These are phyloP conservation scores for Marasmius oreades DNA, from an alignment of 1,284 basidiomycete genomes.

Conservation along the genomic window DNA sequence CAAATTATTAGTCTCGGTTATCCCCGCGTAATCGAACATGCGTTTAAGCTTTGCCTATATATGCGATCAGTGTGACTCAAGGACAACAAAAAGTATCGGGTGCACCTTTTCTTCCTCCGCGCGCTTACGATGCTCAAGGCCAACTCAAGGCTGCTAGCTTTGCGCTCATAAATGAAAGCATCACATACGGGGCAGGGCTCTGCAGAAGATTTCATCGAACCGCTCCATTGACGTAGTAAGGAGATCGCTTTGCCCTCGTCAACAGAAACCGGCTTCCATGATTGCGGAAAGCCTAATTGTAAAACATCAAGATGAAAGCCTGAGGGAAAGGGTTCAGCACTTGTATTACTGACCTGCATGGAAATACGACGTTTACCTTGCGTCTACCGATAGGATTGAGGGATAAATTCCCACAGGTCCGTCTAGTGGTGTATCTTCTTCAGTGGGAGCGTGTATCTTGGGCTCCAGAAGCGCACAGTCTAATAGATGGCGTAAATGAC, in stretches of 20 bases:
- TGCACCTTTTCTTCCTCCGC: conserved; percentile 74
- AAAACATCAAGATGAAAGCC: conserved; percentile 2
- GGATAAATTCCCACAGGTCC: conserved; percentile 45
- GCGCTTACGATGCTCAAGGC: conserved; percentile 50
- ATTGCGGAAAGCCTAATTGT: conserved; percentile 68
- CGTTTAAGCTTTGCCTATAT: conserved; percentile 54
- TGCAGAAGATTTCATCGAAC: neutral
- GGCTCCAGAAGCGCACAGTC: conserved; percentile 72
- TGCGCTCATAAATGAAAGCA: conserved; percentile 48
- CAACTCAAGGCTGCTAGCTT: conserved; percentile 56
- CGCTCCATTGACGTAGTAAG: neutral
- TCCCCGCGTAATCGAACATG: conserved; percentile 52
- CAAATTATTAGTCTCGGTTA: conserved; percentile 40
- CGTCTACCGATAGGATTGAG: conserved; percentile 51
- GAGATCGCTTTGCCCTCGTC: conserved; percentile 21
- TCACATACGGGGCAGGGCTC: conserved; percentile 62
- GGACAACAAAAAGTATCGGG: neutral
- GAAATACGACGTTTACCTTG: conserved; percentile 67
- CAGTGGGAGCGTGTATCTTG: conserved; percentile 60
- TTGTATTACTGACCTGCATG: conserved; percentile 38
- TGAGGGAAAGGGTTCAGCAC: neutral
- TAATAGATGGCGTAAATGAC: too few species aligned
- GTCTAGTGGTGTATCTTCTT: conserved; percentile 67
- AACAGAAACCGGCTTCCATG: conserved; percentile 52
- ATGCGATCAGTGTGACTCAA: neutral